Conservation (phyloP, 2,329 filamentous ascomycete genomes). For the Sporothrix sp. region DNA sequence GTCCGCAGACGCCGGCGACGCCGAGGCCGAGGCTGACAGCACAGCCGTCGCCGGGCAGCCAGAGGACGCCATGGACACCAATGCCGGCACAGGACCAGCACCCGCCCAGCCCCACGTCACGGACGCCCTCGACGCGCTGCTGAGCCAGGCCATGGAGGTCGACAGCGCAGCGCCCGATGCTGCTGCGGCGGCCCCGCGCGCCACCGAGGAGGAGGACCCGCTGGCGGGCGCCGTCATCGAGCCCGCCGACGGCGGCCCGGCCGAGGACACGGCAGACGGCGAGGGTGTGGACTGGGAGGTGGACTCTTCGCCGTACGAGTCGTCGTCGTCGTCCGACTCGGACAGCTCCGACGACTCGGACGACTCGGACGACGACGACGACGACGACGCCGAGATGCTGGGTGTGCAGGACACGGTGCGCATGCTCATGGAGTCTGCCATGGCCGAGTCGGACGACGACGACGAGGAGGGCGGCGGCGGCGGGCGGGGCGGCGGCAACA, state of each 20-base stretch:
- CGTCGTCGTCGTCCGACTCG: conserved; percentile 33
- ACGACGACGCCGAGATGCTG: conserved; percentile 56
- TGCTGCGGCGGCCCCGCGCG: too few relatives aligned
- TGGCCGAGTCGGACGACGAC: conserved; percentile 44
- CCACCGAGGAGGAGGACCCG: not conserved
- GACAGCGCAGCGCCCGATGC: not conserved
- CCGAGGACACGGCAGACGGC: not conserved
- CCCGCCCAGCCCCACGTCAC: conserved; percentile 13
- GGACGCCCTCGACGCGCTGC: conserved; percentile 21
- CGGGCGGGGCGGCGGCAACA: conserved; percentile 31
- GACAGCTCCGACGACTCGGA: conserved; percentile 37
- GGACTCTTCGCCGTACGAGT: conserved; percentile 68
- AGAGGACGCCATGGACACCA: too few relatives aligned
- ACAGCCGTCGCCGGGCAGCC: too few relatives aligned
- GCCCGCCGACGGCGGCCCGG: not conserved
- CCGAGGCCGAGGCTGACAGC: too few relatives aligned
- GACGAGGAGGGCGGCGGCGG: conserved; percentile 25
- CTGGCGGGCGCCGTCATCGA: too few relatives aligned
- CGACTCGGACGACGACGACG: conserved; percentile 48
- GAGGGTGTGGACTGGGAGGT: conserved; percentile 61
- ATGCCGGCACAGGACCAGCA: not conserved
- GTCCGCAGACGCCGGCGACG: too few relatives aligned
- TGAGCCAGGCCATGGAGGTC: conserved; percentile 18
- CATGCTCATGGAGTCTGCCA: conserved; percentile 75
- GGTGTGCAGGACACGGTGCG: conserved; percentile 74